A percentile compares a stretch with the other conserved stretches of the same genome.
phyloP scores from a whole-genome alignment of 371 early-diverging fungal genomes.

The Circinella umbellata region DNA sequence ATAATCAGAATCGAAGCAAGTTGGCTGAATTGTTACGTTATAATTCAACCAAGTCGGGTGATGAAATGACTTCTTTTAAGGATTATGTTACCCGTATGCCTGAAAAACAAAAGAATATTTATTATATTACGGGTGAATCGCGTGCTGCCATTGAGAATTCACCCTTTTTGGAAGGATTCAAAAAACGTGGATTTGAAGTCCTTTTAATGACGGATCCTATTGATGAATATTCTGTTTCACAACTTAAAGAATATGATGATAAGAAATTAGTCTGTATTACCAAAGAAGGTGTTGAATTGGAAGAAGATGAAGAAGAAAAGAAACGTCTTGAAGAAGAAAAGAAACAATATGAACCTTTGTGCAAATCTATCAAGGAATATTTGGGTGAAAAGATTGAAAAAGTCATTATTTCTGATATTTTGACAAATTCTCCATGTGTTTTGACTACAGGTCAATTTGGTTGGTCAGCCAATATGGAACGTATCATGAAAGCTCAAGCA shows the following conservation, averaged over 20 bases:
- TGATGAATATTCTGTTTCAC: constrained; percentile 96
- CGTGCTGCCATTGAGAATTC: constrained; percentile 94
- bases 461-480: constrained; percentile 99
- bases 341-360: constrained; percentile 83
- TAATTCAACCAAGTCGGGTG: constrained; percentile 69
- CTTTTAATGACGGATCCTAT: constrained; percentile 96
- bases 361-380: constrained; percentile 84
- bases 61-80: constrained; percentile 69
- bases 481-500: constrained; percentile 99
- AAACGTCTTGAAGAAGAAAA: constrained; percentile 86
- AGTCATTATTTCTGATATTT: constrained; percentile 92
- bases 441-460: constrained; percentile 98
- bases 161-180: constrained; percentile 98
- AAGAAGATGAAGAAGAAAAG: constrained; percentile 97
- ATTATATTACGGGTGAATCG: constrained; percentile 98
- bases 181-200: constrained; percentile 97
- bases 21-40: constrained; percentile 78
- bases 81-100: constrained; percentile 85
- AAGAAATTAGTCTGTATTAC: constrained; percentile 97
- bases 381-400: constrained; percentile 99
- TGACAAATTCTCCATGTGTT: constrained; percentile 95
- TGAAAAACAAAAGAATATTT: constrained; percentile 85
- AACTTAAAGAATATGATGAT: constrained; percentile 98
- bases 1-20: constrained; percentile 64
- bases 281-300: constrained; percentile 98